A percentile compares a stretch with the other conserved stretches of the same genome.
Evolutionary conservation across 108 stramenopile genomes (phyloP).

Genomic region (Skeletonema menzelii): DNA sequence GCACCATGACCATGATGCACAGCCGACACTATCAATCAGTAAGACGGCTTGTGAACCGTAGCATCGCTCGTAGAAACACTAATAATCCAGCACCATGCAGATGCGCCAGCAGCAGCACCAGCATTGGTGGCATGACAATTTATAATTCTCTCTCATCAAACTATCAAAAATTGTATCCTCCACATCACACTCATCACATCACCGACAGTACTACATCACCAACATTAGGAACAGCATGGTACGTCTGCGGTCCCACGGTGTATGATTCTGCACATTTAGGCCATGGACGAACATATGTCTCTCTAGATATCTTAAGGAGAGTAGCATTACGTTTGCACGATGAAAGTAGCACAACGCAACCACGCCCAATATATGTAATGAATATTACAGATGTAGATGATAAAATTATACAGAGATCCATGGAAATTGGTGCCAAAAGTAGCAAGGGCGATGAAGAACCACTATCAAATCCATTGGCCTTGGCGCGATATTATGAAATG

Average conservation of each 20-base stretch:
- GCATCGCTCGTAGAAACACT: not conserved
- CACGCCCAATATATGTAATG: slow-evolving; percentile 76
- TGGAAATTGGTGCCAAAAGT: not conserved
- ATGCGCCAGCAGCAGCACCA: not conserved
- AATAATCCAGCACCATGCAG: not conserved
- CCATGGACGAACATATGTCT: slow-evolving; percentile 95
- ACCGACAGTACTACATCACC: slow-evolving; percentile 1
- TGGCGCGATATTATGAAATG: slow-evolving; percentile 64
- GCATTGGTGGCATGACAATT: slow-evolving; percentile 9
- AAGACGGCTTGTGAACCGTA: not conserved
- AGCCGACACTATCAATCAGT: not conserved
- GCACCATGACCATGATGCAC: not conserved
- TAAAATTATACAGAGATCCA: slow-evolving; percentile 86
- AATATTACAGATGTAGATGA: slow-evolving; percentile 99
- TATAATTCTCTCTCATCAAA: slow-evolving; percentile 30
- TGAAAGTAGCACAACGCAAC: slow-evolving; percentile 7
- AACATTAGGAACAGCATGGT: slow-evolving; percentile 76
- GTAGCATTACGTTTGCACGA: slow-evolving; percentile 62
- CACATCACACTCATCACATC: not conserved
- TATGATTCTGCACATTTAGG: slow-evolving; percentile 97
- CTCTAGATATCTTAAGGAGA: slow-evolving; percentile 93
- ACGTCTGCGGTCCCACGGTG: slow-evolving; percentile 98
- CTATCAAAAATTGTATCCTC: not conserved
- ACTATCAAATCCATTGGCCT: slow-evolving; percentile 56
- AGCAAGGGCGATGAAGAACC: slow-evolving; percentile 47